Percentiles rank a stretch among this genome's conserved stretches.
Conservation (phyloP, 148 eudicot genomes). For the Chenopodium quinoa region DNA sequence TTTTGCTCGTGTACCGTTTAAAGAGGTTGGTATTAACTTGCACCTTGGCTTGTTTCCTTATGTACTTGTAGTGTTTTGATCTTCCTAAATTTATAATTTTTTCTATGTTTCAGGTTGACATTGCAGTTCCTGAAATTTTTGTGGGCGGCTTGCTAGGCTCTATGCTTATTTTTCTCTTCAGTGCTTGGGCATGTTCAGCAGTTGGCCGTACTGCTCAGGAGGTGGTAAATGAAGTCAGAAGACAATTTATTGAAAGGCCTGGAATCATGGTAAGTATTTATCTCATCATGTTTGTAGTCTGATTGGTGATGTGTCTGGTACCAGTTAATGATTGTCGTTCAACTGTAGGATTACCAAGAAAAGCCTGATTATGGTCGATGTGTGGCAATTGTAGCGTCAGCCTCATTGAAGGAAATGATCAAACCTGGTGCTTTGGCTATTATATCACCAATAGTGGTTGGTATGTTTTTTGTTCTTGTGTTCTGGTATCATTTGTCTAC, state of each 20-base stretch:
- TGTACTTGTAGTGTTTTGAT: neutral
- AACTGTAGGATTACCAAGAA: constrained; percentile 81
- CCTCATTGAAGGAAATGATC: constrained; percentile 92
- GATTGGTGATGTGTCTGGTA: constrained; percentile 5
- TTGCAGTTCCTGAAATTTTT: constrained; percentile 96
- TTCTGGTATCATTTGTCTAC: neutral
- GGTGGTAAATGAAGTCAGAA: constrained; percentile 97
- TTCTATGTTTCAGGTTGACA: constrained; percentile 69
- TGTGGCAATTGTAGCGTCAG: constrained; percentile 96
- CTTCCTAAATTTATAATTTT: neutral
- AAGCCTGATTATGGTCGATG: constrained; percentile 98
- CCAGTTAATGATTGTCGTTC: constrained; percentile 16
- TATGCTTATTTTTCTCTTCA: constrained; percentile 93
- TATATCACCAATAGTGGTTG: constrained; percentile 76
- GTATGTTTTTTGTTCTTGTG: constrained; percentile 38
- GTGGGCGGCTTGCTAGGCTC: constrained; percentile 96
- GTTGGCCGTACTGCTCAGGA: constrained; percentile 99
- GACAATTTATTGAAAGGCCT: constrained; percentile 97
- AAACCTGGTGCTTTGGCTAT: constrained; percentile 95
- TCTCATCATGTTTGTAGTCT: neutral
- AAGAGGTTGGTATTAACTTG: constrained; percentile 49
- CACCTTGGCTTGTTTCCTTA: constrained; percentile 20
- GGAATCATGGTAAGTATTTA: constrained; percentile 79
- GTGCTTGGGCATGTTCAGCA: constrained; percentile 99
- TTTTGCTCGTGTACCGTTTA: constrained; percentile 71